Conservation (phyloP, 75 land plant genomes). For the Ceratopteris richardii region DNA sequence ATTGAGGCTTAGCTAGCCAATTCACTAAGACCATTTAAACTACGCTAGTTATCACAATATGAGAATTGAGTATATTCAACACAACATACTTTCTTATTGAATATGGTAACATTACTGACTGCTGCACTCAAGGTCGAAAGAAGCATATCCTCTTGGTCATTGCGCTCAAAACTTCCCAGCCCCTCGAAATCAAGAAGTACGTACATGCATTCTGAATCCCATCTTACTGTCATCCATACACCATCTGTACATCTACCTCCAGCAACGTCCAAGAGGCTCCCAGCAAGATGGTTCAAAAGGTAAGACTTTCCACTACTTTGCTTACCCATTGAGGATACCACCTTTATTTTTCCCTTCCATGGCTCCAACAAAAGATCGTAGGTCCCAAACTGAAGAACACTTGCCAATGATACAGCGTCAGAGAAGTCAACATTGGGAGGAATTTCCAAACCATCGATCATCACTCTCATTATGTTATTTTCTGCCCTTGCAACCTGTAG, state of each 20-base stretch:
- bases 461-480: conserved; percentile 16
- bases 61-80: no score
- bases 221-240: conserved; percentile 30
- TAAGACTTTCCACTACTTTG: conserved; percentile 40
- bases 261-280: conserved; percentile 34
- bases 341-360: conserved; percentile 28
- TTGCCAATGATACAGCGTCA: conserved; percentile 26
- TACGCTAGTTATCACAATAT: no score
- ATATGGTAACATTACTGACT: conserved; percentile 31
- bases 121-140: conserved; percentile 27
- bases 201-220: conserved; percentile 14
- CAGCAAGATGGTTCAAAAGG: conserved; percentile 24
- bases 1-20: no score
- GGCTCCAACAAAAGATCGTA: conserved; percentile 16
- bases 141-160: conserved; percentile 29
- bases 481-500: conserved; percentile 35
- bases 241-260: conserved; percentile 37
- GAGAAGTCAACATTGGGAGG: conserved; percentile 15
- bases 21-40: no score
- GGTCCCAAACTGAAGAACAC: conserved; percentile 19
- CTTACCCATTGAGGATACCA: conserved; percentile 35
- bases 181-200: conserved; percentile 29
- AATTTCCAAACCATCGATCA: conserved; percentile 26
- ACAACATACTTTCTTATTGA: conserved; percentile 26
- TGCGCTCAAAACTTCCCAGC: conserved; percentile 33